Evolutionary conservation across 345 rosid genomes (phyloP), one percentile per base, ranked within the genome.

Genomic region (Boechera divaricarpa): DNA sequence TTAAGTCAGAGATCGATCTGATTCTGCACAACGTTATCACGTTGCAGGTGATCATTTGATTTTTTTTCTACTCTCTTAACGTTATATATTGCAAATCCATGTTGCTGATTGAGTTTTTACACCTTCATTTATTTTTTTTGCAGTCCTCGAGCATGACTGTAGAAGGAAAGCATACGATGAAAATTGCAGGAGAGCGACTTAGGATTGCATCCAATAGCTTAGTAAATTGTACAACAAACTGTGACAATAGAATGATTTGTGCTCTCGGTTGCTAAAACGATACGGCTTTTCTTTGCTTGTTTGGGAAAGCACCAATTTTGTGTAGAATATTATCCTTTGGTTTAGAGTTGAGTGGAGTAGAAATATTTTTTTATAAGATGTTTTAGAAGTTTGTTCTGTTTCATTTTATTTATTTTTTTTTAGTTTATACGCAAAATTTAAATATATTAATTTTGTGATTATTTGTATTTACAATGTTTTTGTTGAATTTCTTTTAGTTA

Each of bases 131-230:
- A 1, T 28, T 28, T 28, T 0, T 59, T 67, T 36, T 26, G 77
- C 85, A 91, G 98, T 71, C 81, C 6, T 78, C 87, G 0, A 70
- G 75, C 68, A 77, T 91, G 86, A 84, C 83, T 4, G 66, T 86
- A 3, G 88, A 88, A 83, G 91, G 83, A 81, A 88, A 82, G 54
- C 86, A 83, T 81, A 77, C 45, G 81, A 77, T 88, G 63, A 83
- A 80, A 60, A 57, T 58, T 44, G 82, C 87, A 15, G 79, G 66
- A 56, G 84, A 85, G 51, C 87, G 56, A 64, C 81, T 89, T 65
- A 81, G 49, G 82, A 69, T 77, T 65, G 81, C 83, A 57, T 39
- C 63, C 10, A 59, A 73, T 13, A 73, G 72, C 73, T 76, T 64
- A 44, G 33, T 52, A 52, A 58, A 53, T 8, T 67, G 3, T 33